phyloP scores from a whole-genome alignment of 495 filamentous ascomycete species.

The Hyaloscypha finlandica region DNA sequence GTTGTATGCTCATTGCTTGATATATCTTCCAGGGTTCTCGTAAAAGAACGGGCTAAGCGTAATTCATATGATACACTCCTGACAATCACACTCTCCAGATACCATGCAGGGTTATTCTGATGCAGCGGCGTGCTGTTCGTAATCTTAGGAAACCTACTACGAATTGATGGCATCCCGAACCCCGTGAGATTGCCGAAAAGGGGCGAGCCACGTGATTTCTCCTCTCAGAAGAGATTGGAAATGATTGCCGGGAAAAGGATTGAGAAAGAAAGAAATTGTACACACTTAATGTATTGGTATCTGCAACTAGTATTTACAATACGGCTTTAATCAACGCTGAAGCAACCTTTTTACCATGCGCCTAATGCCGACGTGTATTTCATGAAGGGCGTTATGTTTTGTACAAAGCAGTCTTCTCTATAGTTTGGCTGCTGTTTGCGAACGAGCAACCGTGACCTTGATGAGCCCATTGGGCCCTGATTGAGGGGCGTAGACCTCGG shows the following conservation, averaged over 20 bases:
- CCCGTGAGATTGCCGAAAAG: background rate
- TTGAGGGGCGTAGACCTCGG: constrained; percentile 94
- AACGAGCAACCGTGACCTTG: constrained; percentile 86
- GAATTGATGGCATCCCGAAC: too few relatives aligned
- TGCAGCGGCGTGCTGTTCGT: too few relatives aligned
- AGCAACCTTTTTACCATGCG: constrained; percentile 8
- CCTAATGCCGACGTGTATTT: constrained; percentile 9
- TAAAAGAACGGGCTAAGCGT: too few relatives aligned
- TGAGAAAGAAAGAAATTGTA: too few relatives aligned
- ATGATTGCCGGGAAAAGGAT: too few relatives aligned
- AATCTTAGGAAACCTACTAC: too few relatives aligned
- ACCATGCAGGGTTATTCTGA: too few relatives aligned
- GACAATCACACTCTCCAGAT: too few relatives aligned
- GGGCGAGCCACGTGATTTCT: background rate
- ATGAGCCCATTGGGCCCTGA: constrained; percentile 93
- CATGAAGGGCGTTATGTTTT: constrained; percentile 12
- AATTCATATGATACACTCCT: too few relatives aligned
- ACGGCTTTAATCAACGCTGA: background rate
- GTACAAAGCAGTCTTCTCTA: constrained; percentile 19
- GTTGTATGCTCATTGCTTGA: too few relatives aligned
- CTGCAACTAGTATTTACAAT: constrained; percentile 25
- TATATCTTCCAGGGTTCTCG: too few relatives aligned
- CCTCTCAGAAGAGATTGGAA: too few relatives aligned
- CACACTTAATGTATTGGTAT: constrained; percentile 23
- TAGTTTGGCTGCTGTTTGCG: constrained; percentile 26